Conservation (phyloP, 2,329 filamentous ascomycete genomes). For the Fusarium ramigenum region DNA sequence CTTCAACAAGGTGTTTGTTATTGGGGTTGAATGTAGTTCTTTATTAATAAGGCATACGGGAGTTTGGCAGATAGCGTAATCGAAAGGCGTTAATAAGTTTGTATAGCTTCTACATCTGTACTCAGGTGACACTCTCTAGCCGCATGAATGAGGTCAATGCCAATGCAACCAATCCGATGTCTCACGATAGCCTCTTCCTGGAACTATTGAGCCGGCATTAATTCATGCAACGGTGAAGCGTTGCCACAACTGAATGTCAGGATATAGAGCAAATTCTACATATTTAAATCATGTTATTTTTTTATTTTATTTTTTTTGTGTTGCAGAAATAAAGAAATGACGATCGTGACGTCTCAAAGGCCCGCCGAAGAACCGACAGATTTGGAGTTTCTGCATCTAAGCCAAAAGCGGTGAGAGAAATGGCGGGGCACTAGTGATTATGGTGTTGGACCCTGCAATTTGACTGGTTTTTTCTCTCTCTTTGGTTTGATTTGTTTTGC, state of each 20-base stretch:
- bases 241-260: not conserved
- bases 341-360: not conserved
- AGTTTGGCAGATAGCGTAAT: no score
- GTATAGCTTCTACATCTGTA: not conserved
- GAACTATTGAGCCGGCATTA: not conserved
- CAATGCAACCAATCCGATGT: slow-evolving; percentile 1
- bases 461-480: slow-evolving; percentile 24
- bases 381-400: slow-evolving; percentile 26
- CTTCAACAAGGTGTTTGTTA: not conserved
- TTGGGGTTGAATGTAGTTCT: no score
- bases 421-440: slow-evolving; percentile 20
- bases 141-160: slow-evolving; percentile 1
- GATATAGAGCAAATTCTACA: not conserved
- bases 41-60: not conserved
- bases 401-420: slow-evolving; percentile 35
- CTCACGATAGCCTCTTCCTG: not conserved
- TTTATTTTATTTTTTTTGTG: no score
- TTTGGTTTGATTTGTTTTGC: slow-evolving; percentile 15
- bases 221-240: not conserved
- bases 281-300: not conserved
- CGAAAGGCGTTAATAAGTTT: no score
- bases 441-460: slow-evolving; percentile 39
- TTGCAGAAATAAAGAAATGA: not conserved
- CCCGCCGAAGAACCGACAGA: not conserved
- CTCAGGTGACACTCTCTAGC: not conserved